phyloP scores from a whole-genome alignment of 2,329 filamentous ascomycete species.

The Colletotrichum higginsianum region DNA sequence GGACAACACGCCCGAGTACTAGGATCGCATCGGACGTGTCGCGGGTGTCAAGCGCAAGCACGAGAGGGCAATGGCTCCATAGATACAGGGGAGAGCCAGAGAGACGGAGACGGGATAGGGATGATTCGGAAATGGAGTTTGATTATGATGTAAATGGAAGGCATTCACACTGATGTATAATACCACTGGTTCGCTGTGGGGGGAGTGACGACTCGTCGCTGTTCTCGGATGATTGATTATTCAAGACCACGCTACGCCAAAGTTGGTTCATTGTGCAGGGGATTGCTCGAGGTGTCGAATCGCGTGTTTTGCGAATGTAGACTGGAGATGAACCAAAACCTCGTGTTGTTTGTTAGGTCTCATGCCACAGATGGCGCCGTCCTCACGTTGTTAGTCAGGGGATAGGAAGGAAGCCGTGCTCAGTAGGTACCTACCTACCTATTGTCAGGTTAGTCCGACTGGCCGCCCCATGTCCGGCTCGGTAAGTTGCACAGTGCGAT shows the following conservation, averaged over 20 bases:
- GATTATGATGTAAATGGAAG: constrained; percentile 28
- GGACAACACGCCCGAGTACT: constrained; percentile 66
- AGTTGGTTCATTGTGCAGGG: neutral
- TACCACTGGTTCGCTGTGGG: constrained; percentile 14
- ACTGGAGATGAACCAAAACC: neutral
- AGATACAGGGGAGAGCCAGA: neutral
- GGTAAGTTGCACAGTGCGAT: neutral
- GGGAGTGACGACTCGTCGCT: neutral
- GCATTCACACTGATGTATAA: constrained; percentile 19
- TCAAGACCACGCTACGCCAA: neutral
- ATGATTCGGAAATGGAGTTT: constrained; percentile 10
- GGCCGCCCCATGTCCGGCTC: neutral
- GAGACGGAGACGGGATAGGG: neutral
- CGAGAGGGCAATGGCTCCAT: constrained; percentile 10
- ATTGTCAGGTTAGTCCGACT: too few relatives aligned
- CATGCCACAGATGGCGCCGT: neutral
- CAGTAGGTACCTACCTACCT: too few relatives aligned
- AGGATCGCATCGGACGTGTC: constrained; percentile 40
- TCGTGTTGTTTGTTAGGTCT: neutral
- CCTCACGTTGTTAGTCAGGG: too few relatives aligned
- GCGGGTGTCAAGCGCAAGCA: constrained; percentile 36
- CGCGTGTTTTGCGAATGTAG: neutral
- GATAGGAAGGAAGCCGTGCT: too few relatives aligned
- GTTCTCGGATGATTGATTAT: neutral
- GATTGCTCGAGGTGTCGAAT: neutral